Evolutionary conservation across 352 stramenopile genomes (phyloP).

Genomic region (Pythium sp.): DNA sequence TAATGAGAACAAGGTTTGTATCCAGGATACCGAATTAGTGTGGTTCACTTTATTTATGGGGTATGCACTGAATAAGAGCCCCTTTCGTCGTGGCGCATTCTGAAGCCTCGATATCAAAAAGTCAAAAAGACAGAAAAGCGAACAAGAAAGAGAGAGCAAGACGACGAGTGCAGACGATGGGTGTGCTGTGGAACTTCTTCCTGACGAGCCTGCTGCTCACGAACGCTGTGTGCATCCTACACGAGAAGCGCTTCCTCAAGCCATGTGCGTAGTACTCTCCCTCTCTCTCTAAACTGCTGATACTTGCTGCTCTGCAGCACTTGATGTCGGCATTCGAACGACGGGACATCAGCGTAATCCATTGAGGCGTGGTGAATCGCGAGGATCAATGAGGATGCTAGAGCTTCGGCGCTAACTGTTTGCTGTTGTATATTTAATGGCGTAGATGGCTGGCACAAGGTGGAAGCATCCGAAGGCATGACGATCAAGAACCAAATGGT

Average conservation of each 20-base stretch:
- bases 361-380: not conserved
- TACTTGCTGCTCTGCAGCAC: too few relatives aligned
- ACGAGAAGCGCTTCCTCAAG: conserved; percentile 87
- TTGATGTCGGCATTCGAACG: too few relatives aligned
- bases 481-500: conserved; percentile 88
- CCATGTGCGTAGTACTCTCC: conserved; percentile 45
- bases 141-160: not conserved
- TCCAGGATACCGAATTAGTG: not conserved
- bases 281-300: too few relatives aligned
- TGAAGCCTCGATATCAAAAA: not conserved
- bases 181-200: conserved; percentile 87
- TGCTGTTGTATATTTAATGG: not conserved
- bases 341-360: too few relatives aligned
- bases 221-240: conserved; percentile 84
- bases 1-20: not conserved
- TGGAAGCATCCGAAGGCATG: conserved; percentile 77
- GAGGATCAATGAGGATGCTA: not conserved
- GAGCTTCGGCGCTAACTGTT: not conserved
- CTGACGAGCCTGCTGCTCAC: conserved; percentile 83
- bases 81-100: not conserved
- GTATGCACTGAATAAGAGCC: not conserved
- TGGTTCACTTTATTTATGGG: not conserved
- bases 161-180: conserved; percentile 37
- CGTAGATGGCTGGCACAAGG: conserved; percentile 80
- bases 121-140: not conserved